Base-by-base conservation (phyloP, 129 eudicot species). In the Gnaphalium uliginosum region DNA sequence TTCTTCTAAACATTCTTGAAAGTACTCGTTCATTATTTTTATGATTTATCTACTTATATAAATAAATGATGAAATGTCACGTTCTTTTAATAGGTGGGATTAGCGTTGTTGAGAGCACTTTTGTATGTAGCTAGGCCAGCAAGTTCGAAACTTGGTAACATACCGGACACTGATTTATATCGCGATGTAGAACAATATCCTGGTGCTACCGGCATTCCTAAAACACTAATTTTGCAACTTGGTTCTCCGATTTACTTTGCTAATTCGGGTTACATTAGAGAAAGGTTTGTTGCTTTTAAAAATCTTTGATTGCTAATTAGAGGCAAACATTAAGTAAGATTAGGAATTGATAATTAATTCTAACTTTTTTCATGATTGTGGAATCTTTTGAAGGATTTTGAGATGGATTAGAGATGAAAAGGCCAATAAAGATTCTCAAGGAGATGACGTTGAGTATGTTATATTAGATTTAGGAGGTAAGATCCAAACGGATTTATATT, bases 231-330 rank as follows among this genome's bases (percentile, higher is more conserved):
- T 73, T 58, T 95, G 69, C 87, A 95, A 78, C 87, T 95, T 26
- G 99, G 99, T 33, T 91, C 99, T 17, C 99, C 99, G 0, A 88
- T 91, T 7, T 89, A 85, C 83, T 95, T 83, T 86, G 87, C 96
- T 7, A 91, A 86, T 77, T 59, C 83, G 14, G 69, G 81, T 70
- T 95, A 95, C 79, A 37, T 89, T 0, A 84, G 92, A 71, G 99
- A 95, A 81, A 95, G 97, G 99, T 95, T 10, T 24, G 2, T 29
- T 56, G 29, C 72, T 77, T 4, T 4, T 24, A 41, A 39, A 39
- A 51, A 53, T 65, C 50, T 24, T 13, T 64, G 7, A 72, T 65
- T 62, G 25, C 21, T 14, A 72, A 22, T 43, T 74, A 58, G 79
- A 26, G n/a, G 61, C 62, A 62, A 46, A 26, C 25, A 46, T 1